Conservation (phyloP, 2,329 filamentous ascomycete species). For the Fusarium annulatum region DNA sequence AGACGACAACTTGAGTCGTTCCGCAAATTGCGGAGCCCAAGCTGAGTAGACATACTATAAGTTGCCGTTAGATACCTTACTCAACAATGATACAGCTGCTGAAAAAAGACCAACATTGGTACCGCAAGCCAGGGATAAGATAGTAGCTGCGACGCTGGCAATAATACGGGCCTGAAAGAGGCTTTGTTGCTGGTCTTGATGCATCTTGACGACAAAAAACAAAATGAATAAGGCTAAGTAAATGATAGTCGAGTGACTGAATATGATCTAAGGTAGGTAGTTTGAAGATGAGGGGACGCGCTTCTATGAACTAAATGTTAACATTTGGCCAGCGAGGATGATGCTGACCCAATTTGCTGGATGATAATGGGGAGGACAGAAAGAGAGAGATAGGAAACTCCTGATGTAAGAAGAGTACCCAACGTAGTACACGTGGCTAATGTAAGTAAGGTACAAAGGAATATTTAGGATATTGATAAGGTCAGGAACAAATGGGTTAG, state of each 20-base stretch:
- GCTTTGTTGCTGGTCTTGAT: constrained; percentile 46
- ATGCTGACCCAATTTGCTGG: constrained; percentile 22
- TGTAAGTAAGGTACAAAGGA: not conserved
- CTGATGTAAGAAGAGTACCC: not conserved
- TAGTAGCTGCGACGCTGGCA: constrained; percentile 85
- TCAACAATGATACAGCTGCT: not conserved
- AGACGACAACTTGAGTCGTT: constrained; percentile 86
- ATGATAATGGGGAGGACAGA: not conserved
- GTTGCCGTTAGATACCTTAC: constrained; percentile 17
- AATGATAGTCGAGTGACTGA: not conserved
- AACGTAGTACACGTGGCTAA: constrained; percentile 20
- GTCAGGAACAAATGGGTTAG: not conserved
- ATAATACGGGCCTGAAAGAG: constrained; percentile 76
- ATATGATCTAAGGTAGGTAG: not conserved
- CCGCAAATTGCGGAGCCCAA: constrained; percentile 96
- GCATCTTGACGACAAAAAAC: constrained; percentile 32
- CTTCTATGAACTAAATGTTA: constrained; percentile 24
- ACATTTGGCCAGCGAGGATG: constrained; percentile 28
- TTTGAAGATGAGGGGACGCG: not conserved
- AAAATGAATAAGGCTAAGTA: not conserved
- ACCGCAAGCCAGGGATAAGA: constrained; percentile 88
- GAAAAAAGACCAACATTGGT: constrained; percentile 76
- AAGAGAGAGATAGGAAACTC: constrained; percentile 19
- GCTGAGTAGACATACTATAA: constrained; percentile 96
- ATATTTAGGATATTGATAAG: constrained; percentile 14